These are phyloP conservation scores for Cicer yamashitae DNA, from an alignment of 306 rosid genomes.

Conservation along the genomic window DNA sequence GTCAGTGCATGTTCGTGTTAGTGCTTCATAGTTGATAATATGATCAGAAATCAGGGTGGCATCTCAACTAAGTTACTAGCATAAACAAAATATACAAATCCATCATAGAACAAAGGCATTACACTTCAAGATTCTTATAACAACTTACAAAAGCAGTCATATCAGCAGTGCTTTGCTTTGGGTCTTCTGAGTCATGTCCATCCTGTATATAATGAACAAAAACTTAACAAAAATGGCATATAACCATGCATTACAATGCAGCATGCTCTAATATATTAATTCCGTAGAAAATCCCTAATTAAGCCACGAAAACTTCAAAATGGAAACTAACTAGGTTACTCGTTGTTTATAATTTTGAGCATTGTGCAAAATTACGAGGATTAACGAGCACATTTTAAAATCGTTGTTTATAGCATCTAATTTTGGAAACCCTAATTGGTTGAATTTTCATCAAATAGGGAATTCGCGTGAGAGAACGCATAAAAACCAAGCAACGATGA, in stretches of 20 bases:
- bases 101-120: slow-evolving; percentile 9
- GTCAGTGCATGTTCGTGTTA: too few relatives aligned
- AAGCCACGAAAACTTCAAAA: slow-evolving; percentile 8
- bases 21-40: not conserved
- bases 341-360: not conserved
- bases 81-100: slow-evolving; percentile 7
- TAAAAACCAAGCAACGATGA: slow-evolving; percentile 12
- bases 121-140: not conserved
- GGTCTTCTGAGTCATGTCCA: slow-evolving; percentile 76
- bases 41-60: slow-evolving; percentile 7
- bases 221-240: slow-evolving; percentile 3
- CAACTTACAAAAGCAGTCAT: slow-evolving; percentile 95
- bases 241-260: slow-evolving; percentile 7
- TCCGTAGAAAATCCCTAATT: not conserved
- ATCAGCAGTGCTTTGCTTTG: slow-evolving; percentile 91
- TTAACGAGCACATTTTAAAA: not conserved
- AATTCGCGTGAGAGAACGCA: not conserved
- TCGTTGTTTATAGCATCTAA: not conserved
- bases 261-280: not conserved
- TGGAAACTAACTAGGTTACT: slow-evolving; percentile 2
- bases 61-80: slow-evolving; percentile 13
- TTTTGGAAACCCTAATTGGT: slow-evolving; percentile 54
- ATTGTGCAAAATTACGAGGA: not conserved
- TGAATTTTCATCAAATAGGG: slow-evolving; percentile 8
- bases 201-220: slow-evolving; percentile 55